A percentile compares a stretch with the other conserved stretches of the same genome.
phyloP scores from a whole-genome alignment of 495 filamentous ascomycete species.

The Filosporella fistucella region DNA sequence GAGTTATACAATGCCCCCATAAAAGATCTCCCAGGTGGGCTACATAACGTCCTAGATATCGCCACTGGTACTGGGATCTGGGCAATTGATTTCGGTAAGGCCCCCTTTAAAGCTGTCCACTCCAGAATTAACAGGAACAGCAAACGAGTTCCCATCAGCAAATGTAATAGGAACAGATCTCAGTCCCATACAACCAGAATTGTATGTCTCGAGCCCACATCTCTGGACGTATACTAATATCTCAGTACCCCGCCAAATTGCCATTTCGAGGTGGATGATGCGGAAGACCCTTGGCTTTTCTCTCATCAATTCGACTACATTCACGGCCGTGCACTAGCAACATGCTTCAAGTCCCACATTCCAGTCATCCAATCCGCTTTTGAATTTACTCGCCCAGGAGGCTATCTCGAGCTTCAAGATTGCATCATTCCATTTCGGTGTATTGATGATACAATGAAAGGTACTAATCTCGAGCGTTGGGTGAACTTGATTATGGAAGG shows the following conservation, averaged over 20 bases:
- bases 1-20: conserved; percentile 40
- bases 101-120: not conserved
- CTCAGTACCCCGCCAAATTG: conserved; percentile 39
- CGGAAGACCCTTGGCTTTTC: conserved; percentile 46
- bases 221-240: conserved; percentile 10
- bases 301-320: conserved; percentile 43
- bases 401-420: conserved; percentile 48
- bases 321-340: conserved; percentile 38
- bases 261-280: conserved; percentile 45
- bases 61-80: conserved; percentile 57
- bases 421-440: conserved; percentile 28
- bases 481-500: conserved; percentile 26
- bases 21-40: conserved; percentile 15
- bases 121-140: conserved; percentile 1
- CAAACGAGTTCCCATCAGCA: conserved; percentile 36
- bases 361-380: conserved; percentile 36
- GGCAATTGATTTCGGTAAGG: conserved; percentile 49
- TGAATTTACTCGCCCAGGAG: conserved; percentile 40
- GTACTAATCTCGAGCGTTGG: conserved; percentile 29
- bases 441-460: conserved; percentile 25
- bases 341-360: conserved; percentile 38
- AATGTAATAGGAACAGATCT: conserved; percentile 49
- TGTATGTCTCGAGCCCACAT: conserved; percentile 14
- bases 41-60: conserved; percentile 50
- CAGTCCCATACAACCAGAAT: conserved; percentile 26